phyloP scores from a whole-genome alignment of 1,139 yeast species.

The Yamadazyma taylorii region DNA sequence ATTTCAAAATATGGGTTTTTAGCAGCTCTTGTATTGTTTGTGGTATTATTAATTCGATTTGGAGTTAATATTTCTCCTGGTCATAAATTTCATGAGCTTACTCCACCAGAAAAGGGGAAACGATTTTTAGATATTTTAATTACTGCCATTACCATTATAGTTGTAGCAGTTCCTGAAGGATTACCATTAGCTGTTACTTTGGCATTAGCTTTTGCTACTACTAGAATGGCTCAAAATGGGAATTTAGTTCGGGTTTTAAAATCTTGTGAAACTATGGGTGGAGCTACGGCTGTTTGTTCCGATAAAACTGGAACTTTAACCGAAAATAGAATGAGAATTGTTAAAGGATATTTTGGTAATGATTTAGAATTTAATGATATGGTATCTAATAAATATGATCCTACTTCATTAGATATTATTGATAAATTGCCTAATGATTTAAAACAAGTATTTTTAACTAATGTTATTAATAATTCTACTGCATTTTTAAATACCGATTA shows the following conservation, averaged over 20 bases:
- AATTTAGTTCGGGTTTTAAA: slow-evolving; percentile 90
- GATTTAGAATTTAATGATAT: slow-evolving; percentile 46
- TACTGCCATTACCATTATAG: slow-evolving; percentile 88
- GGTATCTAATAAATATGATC: slow-evolving; percentile 22
- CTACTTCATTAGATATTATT: slow-evolving; percentile 34
- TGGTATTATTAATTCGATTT: slow-evolving; percentile 77
- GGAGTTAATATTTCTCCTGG: slow-evolving; percentile 62
- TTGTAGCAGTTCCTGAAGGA: slow-evolving; percentile 98
- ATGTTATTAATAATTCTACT: slow-evolving; percentile 78
- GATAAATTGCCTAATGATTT: slow-evolving; percentile 31
- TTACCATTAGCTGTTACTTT: slow-evolving; percentile 94
- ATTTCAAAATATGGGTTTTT: slow-evolving; percentile 91
- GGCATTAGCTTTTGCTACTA: slow-evolving; percentile 96
- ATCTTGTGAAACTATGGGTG: slow-evolving; percentile 98
- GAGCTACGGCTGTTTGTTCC: slow-evolving; percentile 95
- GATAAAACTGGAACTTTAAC: slow-evolving; percentile 98
- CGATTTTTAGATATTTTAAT: slow-evolving; percentile 82
- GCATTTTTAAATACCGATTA: slow-evolving; percentile 73
- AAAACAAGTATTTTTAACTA: slow-evolving; percentile 47
- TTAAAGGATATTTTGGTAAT: slow-evolving; percentile 65
- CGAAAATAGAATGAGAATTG: slow-evolving; percentile 89
- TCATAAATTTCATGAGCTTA: slow-evolving; percentile 41
- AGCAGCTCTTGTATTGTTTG: slow-evolving; percentile 76
- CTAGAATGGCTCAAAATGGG: slow-evolving; percentile 96
- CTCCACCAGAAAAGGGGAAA: slow-evolving; percentile 79